A percentile compares a stretch with the other conserved stretches of the same genome.
These are phyloP conservation scores for Blastobotrys muscicola DNA, from an alignment of 805 yeast species.

Conservation along the genomic window DNA sequence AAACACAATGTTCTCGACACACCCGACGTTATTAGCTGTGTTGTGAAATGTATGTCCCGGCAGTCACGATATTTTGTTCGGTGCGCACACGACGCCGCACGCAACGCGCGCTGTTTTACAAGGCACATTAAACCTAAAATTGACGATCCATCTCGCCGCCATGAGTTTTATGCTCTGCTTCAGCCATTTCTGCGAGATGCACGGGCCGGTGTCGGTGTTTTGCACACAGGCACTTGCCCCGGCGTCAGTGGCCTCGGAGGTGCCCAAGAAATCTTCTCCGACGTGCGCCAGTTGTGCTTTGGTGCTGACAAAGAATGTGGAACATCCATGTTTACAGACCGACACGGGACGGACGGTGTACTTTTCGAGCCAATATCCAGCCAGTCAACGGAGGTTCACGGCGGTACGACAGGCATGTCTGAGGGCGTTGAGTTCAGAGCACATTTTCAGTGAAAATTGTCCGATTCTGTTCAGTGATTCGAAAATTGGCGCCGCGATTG, in stretches of 20 bases:
- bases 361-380: constrained; percentile 20
- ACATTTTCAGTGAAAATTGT: constrained; percentile 16
- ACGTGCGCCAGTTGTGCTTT: constrained; percentile 18
- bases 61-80: no score
- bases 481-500: constrained; percentile 18
- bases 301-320: constrained; percentile 11
- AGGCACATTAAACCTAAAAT: no score
- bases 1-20: no score
- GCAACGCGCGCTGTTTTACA: no score
- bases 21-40: no score
- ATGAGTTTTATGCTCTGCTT: constrained; percentile 16
- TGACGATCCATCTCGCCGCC: no score
- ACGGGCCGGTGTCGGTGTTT: constrained; percentile 23
- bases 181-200: constrained; percentile 25
- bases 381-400: constrained; percentile 17
- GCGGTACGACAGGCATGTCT: constrained; percentile 23
- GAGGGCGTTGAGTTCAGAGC: constrained; percentile 18
- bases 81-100: no score
- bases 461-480: constrained; percentile 21
- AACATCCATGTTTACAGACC: constrained; percentile 4
- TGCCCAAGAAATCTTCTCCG: constrained; percentile 2
- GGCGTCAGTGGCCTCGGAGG: constrained; percentile 8
- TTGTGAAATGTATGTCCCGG: no score
- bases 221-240: constrained; percentile 21
- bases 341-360: constrained; percentile 2